Percentiles rank a stretch among this genome's conserved stretches.
These are phyloP conservation scores for Epichloe bromicola DNA, from an alignment of 2,329 filamentous ascomycete species.

Conservation along the genomic window DNA sequence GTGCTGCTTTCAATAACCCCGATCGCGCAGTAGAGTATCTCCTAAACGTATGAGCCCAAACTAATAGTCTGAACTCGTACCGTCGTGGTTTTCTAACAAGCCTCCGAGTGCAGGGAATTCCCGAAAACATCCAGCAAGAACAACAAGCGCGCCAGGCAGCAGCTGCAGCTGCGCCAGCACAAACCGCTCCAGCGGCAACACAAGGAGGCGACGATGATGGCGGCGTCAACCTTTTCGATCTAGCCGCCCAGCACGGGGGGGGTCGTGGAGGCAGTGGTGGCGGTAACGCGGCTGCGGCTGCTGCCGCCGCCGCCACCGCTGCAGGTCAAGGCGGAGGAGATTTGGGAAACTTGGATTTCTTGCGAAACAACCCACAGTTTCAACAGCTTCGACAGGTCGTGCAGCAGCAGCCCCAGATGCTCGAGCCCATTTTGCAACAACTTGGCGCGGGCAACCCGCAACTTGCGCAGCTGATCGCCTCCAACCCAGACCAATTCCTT, in stretches of 20 bases:
- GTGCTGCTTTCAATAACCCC: slow-evolving; percentile 92
- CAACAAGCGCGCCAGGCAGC: slow-evolving; percentile 38
- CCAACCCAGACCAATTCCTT: slow-evolving; percentile 88
- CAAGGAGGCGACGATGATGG: slow-evolving; percentile 46
- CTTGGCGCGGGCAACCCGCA: slow-evolving; percentile 91
- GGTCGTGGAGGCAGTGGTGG: slow-evolving; percentile 31
- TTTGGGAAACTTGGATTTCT: slow-evolving; percentile 76
- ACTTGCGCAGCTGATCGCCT: slow-evolving; percentile 80
- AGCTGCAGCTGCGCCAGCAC: slow-evolving; percentile 26
- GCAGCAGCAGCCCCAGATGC: slow-evolving; percentile 95
- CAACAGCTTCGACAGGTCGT: slow-evolving; percentile 95
- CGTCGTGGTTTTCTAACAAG: background rate
- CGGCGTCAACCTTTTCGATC: slow-evolving; percentile 80
- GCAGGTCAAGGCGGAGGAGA: slow-evolving; percentile 38
- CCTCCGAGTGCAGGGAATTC: slow-evolving; percentile 57
- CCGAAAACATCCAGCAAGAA: slow-evolving; percentile 66
- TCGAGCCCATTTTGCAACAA: slow-evolving; percentile 94
- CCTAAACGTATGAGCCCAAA: slow-evolving; percentile 50
- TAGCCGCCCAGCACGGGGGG: slow-evolving; percentile 61
- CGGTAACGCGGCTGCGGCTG: slow-evolving; percentile 27
- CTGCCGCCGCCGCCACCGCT: slow-evolving; percentile 36
- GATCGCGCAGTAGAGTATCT: slow-evolving; percentile 96
- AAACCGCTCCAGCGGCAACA: slow-evolving; percentile 14
- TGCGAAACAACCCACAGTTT: slow-evolving; percentile 92
- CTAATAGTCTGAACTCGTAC: background rate